Base-by-base conservation (phyloP, 352 stramenopile genomes). In the Globisporangium solare region DNA sequence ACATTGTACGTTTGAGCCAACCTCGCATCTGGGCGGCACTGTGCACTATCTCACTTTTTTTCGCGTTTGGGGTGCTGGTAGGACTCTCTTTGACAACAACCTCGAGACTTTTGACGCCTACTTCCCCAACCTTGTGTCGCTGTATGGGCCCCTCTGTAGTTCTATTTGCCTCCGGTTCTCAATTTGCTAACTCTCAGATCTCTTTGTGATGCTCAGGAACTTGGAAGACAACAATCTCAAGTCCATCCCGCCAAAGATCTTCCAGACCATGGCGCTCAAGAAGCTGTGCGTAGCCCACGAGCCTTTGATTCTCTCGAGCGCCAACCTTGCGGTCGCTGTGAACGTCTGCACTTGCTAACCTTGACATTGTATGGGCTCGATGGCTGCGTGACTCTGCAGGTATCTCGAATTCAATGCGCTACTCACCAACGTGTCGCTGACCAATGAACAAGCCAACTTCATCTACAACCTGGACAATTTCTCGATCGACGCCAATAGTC, bases 401-500 rank as follows among this genome's bases (percentile, higher is more conserved):
- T 54, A 54, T 35, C 48, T 54, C 6, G n/a, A 31, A 11, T 31
- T 27, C 48, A 54, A 54, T 27, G 24, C 42, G 17, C 37, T 54
- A 5, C 18, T 54, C n/a, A 15, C 18, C 17, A 24, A 54, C 31
- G 22, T 54, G 1, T 40, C 48, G 48, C 24, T 54, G 27, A 22
- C 48, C 27, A 54, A 22, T n/a, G 37, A 54, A 11, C 48, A 54
- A 20, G 48, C 48, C 27, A 31, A 24, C 2, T 54, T 54, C 48
- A 27, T 54, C 48, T 54, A 43, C 31, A 54, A 54, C 17, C 48
- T 54, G 6, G 10, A 54, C 27, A 43, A 43, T 27, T 54, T 54
- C 48, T 31, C 48, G 27, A 54, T 54, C 18, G 48, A 54, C 10
- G 17, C n/a, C 1, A 35, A 5, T 17, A 24, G 27, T 24, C 31